Evolutionary conservation across 768 basidiomycete species (phyloP).

Genomic region (Tulasnella sp.): DNA sequence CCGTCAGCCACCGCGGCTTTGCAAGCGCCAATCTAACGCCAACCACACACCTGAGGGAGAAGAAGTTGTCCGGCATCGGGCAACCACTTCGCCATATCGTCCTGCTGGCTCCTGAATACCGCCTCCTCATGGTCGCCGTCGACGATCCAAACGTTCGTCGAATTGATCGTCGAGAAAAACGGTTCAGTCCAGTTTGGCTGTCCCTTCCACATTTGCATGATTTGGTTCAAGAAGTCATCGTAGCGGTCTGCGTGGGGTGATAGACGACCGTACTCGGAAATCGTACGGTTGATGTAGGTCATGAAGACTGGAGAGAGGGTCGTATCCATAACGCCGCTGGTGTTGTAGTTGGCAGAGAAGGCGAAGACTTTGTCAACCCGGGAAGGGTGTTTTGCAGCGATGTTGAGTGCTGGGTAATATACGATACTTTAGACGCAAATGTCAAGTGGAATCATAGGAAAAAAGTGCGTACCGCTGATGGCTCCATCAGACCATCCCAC

Average conservation of each 20-base stretch:
- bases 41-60: slow-evolving; percentile 1
- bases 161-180: slow-evolving; percentile 6
- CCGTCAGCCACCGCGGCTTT: neutral
- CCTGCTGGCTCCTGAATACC: slow-evolving; percentile 8
- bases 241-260: neutral
- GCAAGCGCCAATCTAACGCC: neutral
- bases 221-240: slow-evolving; percentile 11
- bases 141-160: slow-evolving; percentile 6
- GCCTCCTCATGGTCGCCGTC: slow-evolving; percentile 22
- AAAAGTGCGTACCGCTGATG: neutral
- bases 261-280: neutral
- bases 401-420: neutral
- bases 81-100: slow-evolving; percentile 19
- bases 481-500: slow-evolving; percentile 23
- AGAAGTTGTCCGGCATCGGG: slow-evolving; percentile 3
- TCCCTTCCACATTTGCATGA: neutral
- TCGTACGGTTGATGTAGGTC: slow-evolving; percentile 22
- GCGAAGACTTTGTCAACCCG: slow-evolving; percentile 20
- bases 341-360: slow-evolving; percentile 20
- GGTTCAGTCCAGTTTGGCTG: slow-evolving; percentile 24
- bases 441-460: neutral
- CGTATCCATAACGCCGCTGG: slow-evolving; percentile 18
- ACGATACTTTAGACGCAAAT: neutral
- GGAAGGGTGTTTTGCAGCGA: neutral
- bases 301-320: neutral